phyloP scores from a whole-genome alignment of 2,329 filamentous ascomycete genomes.

The Sporothrix brasiliensis region DNA sequence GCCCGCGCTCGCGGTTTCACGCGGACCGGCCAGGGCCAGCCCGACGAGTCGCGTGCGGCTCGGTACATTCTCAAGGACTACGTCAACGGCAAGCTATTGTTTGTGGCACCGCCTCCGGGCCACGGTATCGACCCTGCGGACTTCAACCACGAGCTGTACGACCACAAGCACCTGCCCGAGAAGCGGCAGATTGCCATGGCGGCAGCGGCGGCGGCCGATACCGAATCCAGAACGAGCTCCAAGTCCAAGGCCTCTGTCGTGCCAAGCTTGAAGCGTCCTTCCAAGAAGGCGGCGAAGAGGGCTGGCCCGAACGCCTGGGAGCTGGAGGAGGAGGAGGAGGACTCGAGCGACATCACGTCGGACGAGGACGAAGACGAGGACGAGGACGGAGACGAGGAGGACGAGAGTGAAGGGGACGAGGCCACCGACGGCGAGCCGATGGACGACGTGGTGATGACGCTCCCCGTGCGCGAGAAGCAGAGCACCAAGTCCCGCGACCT shows the following conservation, averaged over 20 bases:
- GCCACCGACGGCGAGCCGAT: conserved; percentile 45
- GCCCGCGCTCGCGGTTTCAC: conserved; percentile 87
- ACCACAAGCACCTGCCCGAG: conserved; percentile 76
- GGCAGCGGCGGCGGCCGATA: conserved; percentile 41
- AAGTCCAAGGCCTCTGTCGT: neutral
- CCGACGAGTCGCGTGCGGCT: conserved; percentile 89
- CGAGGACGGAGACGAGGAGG: neutral
- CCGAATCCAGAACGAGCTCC: neutral
- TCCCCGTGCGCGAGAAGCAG: conserved; percentile 56
- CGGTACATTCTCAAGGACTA: conserved; percentile 94
- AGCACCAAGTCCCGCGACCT: conserved; percentile 70
- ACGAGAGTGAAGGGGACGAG: conserved; percentile 38
- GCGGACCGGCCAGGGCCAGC: conserved; percentile 84
- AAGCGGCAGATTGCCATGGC: conserved; percentile 72
- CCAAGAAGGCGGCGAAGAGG: conserved; percentile 19
- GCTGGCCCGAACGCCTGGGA: conserved; percentile 20
- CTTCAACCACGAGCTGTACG: conserved; percentile 91
- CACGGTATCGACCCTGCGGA: conserved; percentile 63
- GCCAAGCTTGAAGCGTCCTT: neutral
- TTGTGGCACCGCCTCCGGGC: conserved; percentile 83
- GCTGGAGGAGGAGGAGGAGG: conserved; percentile 15
- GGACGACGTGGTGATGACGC: conserved; percentile 47
- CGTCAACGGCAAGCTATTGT: conserved; percentile 92
- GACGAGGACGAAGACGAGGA: conserved; percentile 9
- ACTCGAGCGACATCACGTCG: conserved; percentile 26